These are phyloP conservation scores for Phycomyces blakesleeanus DNA, from an alignment of 192 early-diverging fungal genomes.

Conservation along the genomic window DNA sequence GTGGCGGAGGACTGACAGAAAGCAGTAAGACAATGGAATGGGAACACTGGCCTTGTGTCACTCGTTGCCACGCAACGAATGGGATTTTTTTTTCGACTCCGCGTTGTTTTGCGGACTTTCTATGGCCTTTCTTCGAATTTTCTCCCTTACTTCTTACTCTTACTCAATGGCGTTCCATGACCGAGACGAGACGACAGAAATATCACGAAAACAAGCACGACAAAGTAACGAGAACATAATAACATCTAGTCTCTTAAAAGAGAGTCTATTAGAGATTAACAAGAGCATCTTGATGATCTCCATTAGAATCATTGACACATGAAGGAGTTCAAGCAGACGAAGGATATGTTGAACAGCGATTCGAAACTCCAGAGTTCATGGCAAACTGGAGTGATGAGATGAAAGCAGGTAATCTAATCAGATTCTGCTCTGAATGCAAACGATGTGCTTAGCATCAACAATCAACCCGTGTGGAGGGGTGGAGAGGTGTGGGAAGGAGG, in stretches of 20 bases:
- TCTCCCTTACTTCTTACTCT: not conserved
- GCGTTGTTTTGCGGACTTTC: not conserved
- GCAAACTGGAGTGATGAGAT: constrained; percentile 45
- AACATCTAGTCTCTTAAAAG: not conserved
- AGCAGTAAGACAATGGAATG: too few relatives aligned
- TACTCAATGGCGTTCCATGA: not conserved
- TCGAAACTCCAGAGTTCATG: constrained; percentile 41
- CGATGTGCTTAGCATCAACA: too few relatives aligned
- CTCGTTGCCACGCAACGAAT: not conserved
- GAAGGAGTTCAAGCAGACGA: constrained; percentile 26
- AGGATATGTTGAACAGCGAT: constrained; percentile 34
- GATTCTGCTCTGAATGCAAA: too few relatives aligned
- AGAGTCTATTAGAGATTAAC: not conserved
- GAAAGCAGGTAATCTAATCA: constrained; percentile 34
- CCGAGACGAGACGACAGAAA: not conserved
- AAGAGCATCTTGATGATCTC: not conserved
- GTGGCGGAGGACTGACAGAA: too few relatives aligned
- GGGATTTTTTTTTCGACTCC: not conserved
- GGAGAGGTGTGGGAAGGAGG: too few relatives aligned
- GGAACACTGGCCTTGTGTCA: not conserved
- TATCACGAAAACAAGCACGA: not conserved
- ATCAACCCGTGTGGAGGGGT: too few relatives aligned
- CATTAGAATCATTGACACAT: constrained; percentile 1
- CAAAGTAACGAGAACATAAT: not conserved
- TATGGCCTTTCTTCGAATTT: not conserved